Evolutionary conservation across 768 basidiomycete genomes (phyloP).

Genomic region (Lanmaoa pseudosensibilis): DNA sequence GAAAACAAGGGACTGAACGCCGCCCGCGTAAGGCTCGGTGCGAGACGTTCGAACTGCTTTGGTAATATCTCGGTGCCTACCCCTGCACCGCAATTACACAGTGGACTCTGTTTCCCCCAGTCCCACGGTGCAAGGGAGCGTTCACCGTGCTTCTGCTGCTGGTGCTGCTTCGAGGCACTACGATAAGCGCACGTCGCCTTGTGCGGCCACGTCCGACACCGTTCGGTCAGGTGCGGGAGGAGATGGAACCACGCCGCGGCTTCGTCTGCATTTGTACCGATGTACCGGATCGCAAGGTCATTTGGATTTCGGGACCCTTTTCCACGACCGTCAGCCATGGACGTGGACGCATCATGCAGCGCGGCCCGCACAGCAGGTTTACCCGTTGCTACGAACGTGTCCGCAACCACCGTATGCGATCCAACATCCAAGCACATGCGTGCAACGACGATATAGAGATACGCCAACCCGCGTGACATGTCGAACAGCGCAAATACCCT

Average conservation of each 20-base stretch:
- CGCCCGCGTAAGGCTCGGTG: slow-evolving; percentile 46
- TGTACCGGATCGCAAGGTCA: slow-evolving; percentile 7
- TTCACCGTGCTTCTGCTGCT: slow-evolving; percentile 2
- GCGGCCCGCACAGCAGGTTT: slow-evolving; percentile 5
- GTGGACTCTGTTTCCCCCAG: neutral
- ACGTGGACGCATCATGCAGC: too few relatives aligned
- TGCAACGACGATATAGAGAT: slow-evolving; percentile 48
- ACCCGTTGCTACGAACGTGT: slow-evolving; percentile 45
- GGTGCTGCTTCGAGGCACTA: slow-evolving; percentile 25
- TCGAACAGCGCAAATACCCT: slow-evolving; percentile 20
- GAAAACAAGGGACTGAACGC: slow-evolving; percentile 56
- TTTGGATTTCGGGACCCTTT: neutral
- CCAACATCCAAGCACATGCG: slow-evolving; percentile 45
- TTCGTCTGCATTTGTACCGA: slow-evolving; percentile 17
- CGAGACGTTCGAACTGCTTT: slow-evolving; percentile 38
- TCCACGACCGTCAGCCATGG: too few relatives aligned
- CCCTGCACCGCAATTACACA: slow-evolving; percentile 18
- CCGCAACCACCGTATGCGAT: slow-evolving; percentile 45
- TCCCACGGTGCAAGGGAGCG: slow-evolving; percentile 35
- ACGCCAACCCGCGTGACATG: slow-evolving; percentile 3
- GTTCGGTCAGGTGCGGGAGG: slow-evolving; percentile 51
- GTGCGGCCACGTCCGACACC: slow-evolving; percentile 58
- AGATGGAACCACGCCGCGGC: slow-evolving; percentile 48
- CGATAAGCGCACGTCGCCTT: slow-evolving; percentile 34
- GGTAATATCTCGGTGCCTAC: slow-evolving; percentile 15